Evolutionary conservation across 192 early-diverging fungal species (phyloP).

Genomic region (Umbelopsis vinacea): DNA sequence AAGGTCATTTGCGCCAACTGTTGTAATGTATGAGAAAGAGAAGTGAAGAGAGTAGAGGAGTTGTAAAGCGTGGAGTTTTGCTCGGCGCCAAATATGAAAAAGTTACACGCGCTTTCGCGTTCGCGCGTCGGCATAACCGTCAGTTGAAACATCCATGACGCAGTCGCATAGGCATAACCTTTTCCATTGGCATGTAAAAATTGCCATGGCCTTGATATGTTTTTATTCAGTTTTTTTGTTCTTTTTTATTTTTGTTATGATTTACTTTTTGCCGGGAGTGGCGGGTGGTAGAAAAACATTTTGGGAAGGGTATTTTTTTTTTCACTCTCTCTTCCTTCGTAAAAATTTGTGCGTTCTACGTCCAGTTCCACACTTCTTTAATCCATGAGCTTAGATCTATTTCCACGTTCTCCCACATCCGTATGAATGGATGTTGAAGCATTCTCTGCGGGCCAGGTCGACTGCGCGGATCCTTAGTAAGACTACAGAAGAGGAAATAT

Average conservation of each 20-base stretch:
- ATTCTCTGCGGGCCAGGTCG: constrained; percentile 74
- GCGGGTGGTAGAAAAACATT: not conserved
- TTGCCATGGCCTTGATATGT: too few species aligned
- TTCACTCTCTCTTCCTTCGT: not conserved
- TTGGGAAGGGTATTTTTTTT: not conserved
- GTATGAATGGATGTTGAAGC: constrained; percentile 72
- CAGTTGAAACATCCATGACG: too few species aligned
- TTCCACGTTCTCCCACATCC: constrained; percentile 55
- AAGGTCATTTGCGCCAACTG: constrained; percentile 19
- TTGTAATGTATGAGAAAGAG: not conserved
- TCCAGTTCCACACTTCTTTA: constrained; percentile 46
- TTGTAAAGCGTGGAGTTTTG: not conserved
- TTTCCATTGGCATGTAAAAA: too few species aligned
- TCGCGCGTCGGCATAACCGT: too few species aligned
- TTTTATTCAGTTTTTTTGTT: too few species aligned
- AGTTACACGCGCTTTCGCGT: too few species aligned
- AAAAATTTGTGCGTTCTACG: constrained; percentile 18
- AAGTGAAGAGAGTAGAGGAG: not conserved
- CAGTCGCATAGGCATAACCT: too few species aligned
- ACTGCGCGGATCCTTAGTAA: constrained; percentile 73
- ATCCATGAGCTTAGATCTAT: constrained; percentile 61
- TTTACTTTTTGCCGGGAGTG: too few species aligned
- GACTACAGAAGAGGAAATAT: constrained; percentile 43
- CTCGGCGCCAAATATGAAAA: not conserved
- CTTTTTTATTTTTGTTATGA: too few species aligned